These are phyloP conservation scores for Amanita inopinata DNA, from an alignment of 768 basidiomycete species.

Conservation along the genomic window DNA sequence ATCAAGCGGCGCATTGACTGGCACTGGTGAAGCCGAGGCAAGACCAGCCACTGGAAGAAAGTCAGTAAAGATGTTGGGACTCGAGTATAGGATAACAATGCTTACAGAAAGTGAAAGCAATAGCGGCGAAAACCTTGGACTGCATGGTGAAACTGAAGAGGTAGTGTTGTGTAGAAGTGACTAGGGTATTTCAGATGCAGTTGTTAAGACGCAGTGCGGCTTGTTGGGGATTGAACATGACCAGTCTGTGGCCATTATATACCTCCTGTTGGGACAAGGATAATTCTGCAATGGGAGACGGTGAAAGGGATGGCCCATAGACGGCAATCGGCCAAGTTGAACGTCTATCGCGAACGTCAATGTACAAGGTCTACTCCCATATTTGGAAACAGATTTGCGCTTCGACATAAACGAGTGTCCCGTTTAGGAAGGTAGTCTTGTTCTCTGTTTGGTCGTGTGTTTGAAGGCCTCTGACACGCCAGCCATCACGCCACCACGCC, in stretches of 20 bases:
- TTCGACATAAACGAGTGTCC: constrained; percentile 1
- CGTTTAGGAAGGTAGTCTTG: constrained; percentile 8
- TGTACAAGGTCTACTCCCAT: too few species aligned
- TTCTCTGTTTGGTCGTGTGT: constrained; percentile 1
- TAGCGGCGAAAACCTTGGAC: constrained; percentile 16
- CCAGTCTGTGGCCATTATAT: background rate
- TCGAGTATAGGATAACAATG: constrained; percentile 1
- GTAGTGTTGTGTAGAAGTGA: constrained; percentile 10
- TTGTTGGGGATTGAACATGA: background rate
- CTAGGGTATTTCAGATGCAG: too few species aligned
- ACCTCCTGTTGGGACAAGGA: constrained; percentile 14
- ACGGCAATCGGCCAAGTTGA: too few species aligned
- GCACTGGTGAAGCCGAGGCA: constrained; percentile 21
- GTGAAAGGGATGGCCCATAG: constrained; percentile 15
- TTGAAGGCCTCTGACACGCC: background rate
- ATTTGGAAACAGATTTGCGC: too few species aligned
- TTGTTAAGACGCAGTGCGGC: too few species aligned
- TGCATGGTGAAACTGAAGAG: constrained; percentile 18
- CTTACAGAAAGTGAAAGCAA: constrained; percentile 22
- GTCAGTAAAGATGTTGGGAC: background rate
- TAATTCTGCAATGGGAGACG: constrained; percentile 13
- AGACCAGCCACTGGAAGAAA: constrained; percentile 13
- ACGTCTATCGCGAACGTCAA: too few species aligned
- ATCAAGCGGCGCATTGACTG: constrained; percentile 16
- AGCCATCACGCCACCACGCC: background rate